These are phyloP conservation scores for Wickerhamomyces pijperi DNA, from an alignment of 805 yeast genomes.

Conservation along the genomic window DNA sequence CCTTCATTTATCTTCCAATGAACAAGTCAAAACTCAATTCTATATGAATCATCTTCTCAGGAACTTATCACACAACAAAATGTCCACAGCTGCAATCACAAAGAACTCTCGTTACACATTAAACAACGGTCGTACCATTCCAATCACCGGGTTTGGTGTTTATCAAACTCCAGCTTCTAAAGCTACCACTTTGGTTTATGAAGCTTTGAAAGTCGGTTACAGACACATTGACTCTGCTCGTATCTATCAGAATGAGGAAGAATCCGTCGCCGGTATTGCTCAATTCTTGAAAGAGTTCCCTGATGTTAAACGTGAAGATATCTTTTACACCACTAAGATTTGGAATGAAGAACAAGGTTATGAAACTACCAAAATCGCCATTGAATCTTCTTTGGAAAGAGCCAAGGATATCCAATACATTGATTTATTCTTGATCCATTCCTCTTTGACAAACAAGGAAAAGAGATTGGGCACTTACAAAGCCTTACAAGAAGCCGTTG, in stretches of 20 bases:
- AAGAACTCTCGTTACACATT: slow-evolving; percentile 11
- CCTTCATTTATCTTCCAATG: too few species aligned
- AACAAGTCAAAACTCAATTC: too few species aligned
- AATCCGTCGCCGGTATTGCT: slow-evolving; percentile 13
- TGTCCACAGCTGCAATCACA: slow-evolving; percentile 1
- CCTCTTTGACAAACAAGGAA: slow-evolving; percentile 40
- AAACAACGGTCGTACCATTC: slow-evolving; percentile 14
- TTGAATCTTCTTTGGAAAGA: slow-evolving; percentile 39
- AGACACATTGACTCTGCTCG: slow-evolving; percentile 17
- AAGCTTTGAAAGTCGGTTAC: slow-evolving; percentile 15
- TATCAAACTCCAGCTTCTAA: slow-evolving; percentile 14
- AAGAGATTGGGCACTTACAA: slow-evolving; percentile 51
- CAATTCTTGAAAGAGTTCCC: slow-evolving; percentile 12
- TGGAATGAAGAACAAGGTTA: slow-evolving; percentile 6
- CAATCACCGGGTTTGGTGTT: slow-evolving; percentile 17
- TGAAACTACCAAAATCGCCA: slow-evolving; percentile 20
- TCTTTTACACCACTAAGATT: slow-evolving; percentile 17
- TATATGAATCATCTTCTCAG: too few species aligned
- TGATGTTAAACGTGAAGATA: slow-evolving; percentile 12
- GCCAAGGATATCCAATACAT: slow-evolving; percentile 50
- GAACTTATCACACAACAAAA: too few species aligned
- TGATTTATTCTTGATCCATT: slow-evolving; percentile 59
- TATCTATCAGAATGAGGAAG: slow-evolving; percentile 12
- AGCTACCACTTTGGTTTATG: slow-evolving; percentile 10
- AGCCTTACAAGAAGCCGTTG: slow-evolving; percentile 68